Conservation (phyloP, 305 asterid species). For the Fraxinus greggii region DNA sequence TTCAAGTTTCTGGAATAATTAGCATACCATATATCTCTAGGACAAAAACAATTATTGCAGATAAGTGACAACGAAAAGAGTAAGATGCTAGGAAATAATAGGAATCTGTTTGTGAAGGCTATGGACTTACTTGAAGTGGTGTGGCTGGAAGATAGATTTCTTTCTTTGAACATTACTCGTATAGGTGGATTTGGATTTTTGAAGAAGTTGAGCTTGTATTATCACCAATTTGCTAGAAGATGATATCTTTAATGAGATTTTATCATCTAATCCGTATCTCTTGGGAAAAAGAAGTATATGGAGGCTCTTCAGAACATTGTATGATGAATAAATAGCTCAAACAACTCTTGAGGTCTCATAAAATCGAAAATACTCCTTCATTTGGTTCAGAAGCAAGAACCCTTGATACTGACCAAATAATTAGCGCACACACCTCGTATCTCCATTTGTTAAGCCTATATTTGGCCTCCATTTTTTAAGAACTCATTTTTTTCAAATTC, state of each 20-base stretch:
- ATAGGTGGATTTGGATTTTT: background rate
- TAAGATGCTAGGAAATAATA: background rate
- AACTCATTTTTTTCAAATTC: background rate
- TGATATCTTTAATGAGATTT: background rate
- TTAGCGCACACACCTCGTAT: background rate
- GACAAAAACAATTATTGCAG: background rate
- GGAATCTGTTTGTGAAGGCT: background rate
- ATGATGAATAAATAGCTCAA: background rate
- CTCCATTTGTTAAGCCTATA: background rate
- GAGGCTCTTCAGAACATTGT: background rate
- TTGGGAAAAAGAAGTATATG: background rate
- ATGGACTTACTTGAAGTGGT: background rate
- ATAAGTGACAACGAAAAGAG: background rate
- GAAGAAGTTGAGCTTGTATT: background rate
- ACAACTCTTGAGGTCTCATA: background rate
- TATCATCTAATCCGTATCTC: background rate
- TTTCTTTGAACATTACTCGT: background rate
- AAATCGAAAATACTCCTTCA: background rate
- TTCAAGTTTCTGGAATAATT: background rate
- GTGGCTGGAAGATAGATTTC: background rate
- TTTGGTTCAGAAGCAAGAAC: background rate
- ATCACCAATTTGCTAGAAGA: background rate
- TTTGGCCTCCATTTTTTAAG: background rate
- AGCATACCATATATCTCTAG: background rate
- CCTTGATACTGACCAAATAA: background rate